Percentiles rank a stretch among this genome's conserved stretches.
phyloP scores from a whole-genome alignment of 2,329 filamentous ascomycete species.

The Zalaria sp. region DNA sequence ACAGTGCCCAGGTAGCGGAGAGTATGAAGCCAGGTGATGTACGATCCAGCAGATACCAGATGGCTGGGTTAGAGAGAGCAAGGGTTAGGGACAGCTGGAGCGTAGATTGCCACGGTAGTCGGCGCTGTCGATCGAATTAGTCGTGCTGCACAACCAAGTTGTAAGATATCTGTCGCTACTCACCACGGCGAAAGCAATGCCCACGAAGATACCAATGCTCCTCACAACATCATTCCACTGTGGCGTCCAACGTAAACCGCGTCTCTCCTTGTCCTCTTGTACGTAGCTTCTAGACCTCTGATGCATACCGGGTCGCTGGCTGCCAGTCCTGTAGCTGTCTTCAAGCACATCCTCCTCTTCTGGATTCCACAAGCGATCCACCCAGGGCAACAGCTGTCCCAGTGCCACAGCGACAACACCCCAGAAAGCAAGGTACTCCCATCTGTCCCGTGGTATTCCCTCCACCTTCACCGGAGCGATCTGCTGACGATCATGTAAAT shows the following conservation, averaged over 20 bases:
- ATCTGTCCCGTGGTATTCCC: constrained; percentile 38
- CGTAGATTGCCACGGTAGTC: constrained; percentile 84
- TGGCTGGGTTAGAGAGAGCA: constrained; percentile 76
- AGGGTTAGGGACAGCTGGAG: constrained; percentile 86
- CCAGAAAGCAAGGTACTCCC: constrained; percentile 68
- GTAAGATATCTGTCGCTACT: constrained; percentile 24
- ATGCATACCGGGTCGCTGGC: neutral
- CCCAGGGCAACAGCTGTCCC: constrained; percentile 69
- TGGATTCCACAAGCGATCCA: constrained; percentile 62
- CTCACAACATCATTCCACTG: constrained; percentile 66
- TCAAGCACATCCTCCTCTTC: constrained; percentile 23
- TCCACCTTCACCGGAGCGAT: constrained; percentile 49
- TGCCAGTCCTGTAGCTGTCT: constrained; percentile 7
- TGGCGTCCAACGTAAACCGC: constrained; percentile 22
- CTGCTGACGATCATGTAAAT: constrained; percentile 57
- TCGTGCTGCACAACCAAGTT: constrained; percentile 6
- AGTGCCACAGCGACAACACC: constrained; percentile 63
- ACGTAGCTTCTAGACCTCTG: constrained; percentile 3
- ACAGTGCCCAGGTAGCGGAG: constrained; percentile 56
- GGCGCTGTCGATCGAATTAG: constrained; percentile 42
- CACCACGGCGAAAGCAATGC: constrained; percentile 72
- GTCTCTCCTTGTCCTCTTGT: constrained; percentile 6
- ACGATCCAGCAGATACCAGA: constrained; percentile 95
- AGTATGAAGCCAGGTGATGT: constrained; percentile 73
- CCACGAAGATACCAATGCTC: constrained; percentile 57